These are phyloP conservation scores for Vaccinium macrocarpon DNA, from an alignment of 148 eudicot genomes.

Conservation along the genomic window DNA sequence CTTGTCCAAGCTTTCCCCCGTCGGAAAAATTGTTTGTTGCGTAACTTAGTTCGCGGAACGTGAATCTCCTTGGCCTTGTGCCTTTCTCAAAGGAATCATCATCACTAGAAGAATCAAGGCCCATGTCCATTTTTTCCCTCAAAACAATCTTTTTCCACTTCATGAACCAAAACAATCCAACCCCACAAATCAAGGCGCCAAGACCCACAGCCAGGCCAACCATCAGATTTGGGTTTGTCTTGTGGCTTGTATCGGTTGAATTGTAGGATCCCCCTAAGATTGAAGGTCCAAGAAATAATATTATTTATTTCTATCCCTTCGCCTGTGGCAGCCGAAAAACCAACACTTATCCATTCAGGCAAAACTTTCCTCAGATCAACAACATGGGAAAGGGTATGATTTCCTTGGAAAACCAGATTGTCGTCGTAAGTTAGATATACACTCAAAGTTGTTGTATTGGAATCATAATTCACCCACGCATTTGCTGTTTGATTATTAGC, in stretches of 20 bases:
- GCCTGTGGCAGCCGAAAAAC: background rate
- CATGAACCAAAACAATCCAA: background rate
- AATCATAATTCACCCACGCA: background rate
- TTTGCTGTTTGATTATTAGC: background rate
- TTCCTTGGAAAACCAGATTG: background rate
- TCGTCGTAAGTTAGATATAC: background rate
- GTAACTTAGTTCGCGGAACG: background rate
- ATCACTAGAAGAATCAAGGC: background rate
- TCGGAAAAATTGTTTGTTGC: background rate
- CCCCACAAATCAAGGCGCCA: background rate
- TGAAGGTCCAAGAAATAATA: background rate
- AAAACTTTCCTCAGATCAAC: background rate
- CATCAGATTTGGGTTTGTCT: background rate
- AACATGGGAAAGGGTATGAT: background rate
- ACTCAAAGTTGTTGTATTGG: background rate
- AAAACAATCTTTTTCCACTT: background rate
- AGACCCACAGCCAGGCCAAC: background rate
- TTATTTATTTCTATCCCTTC: background rate
- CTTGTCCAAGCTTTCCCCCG: conserved; percentile 10
- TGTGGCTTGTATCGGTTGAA: background rate
- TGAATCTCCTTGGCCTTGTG: conserved; percentile 1
- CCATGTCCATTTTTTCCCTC: background rate
- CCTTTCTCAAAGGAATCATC: background rate
- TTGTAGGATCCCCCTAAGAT: background rate
- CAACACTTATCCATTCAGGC: conserved; percentile 6